Evolutionary conservation across 1,139 yeast genomes (phyloP).

Genomic region (Yamadazyma atmosphaerica): DNA sequence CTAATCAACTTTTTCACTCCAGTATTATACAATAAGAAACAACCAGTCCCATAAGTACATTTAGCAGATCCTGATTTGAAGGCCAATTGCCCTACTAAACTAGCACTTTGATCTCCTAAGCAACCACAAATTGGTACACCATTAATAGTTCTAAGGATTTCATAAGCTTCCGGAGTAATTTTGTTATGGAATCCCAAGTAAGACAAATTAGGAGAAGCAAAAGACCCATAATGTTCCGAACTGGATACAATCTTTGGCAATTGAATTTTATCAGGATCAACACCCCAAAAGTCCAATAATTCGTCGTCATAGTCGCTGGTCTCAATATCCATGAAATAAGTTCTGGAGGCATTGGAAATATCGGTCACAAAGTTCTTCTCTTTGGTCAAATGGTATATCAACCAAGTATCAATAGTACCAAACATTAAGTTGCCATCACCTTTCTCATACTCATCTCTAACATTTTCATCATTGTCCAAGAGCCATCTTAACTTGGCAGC

Average conservation of each 20-base stretch:
- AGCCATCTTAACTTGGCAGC: constrained; percentile 92
- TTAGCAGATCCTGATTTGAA: constrained; percentile 83
- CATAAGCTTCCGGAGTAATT: constrained; percentile 52
- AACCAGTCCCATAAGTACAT: constrained; percentile 98
- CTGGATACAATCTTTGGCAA: constrained; percentile 83
- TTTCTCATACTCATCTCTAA: constrained; percentile 66
- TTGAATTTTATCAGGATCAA: constrained; percentile 67
- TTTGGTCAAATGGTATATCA: constrained; percentile 79
- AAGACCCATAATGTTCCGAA: constrained; percentile 77
- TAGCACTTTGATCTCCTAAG: constrained; percentile 93
- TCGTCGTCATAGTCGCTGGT: constrained; percentile 76
- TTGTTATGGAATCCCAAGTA: constrained; percentile 52
- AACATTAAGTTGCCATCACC: constrained; percentile 79
- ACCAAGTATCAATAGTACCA: constrained; percentile 96
- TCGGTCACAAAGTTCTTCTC: constrained; percentile 77
- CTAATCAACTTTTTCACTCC: constrained; percentile 68
- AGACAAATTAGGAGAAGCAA: constrained; percentile 57
- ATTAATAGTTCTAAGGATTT: constrained; percentile 47
- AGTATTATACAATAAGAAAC: constrained; percentile 86
- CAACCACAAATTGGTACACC: constrained; percentile 85
- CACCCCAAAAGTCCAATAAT: constrained; percentile 73
- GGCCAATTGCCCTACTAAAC: constrained; percentile 91
- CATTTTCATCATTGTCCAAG: constrained; percentile 73
- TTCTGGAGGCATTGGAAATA: constrained; percentile 88
- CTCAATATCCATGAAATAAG: constrained; percentile 84